A percentile compares a stretch with the other conserved stretches of the same genome.
These are phyloP conservation scores for Pyrenophora teres DNA, from an alignment of 2,329 filamentous ascomycete genomes.

Conservation along the genomic window DNA sequence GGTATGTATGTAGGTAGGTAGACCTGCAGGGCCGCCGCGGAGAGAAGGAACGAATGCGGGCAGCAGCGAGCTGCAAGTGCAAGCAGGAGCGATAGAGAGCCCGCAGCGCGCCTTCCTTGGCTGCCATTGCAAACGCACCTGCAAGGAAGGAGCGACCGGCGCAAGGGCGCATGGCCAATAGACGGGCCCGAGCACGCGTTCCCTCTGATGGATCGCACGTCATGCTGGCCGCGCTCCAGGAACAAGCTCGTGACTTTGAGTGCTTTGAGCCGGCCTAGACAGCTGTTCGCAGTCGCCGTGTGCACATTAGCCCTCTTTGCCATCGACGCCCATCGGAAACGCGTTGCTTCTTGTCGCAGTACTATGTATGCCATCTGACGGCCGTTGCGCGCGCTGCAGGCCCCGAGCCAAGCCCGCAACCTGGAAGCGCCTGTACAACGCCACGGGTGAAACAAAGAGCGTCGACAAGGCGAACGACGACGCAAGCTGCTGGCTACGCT, in stretches of 20 bases:
- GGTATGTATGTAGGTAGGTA: not conserved
- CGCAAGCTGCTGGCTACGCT: conserved; percentile 13
- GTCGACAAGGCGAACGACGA: conserved; percentile 8
- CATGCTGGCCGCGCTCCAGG: conserved; percentile 21
- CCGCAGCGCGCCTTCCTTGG: conserved; percentile 16
- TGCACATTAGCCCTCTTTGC: conserved; percentile 10
- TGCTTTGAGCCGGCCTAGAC: conserved; percentile 17
- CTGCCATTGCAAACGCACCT: conserved; percentile 15
- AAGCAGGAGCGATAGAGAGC: conserved; percentile 3
- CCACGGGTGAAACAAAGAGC: conserved; percentile 19
- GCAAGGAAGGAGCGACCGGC: conserved; percentile 37
- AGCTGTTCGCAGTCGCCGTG: conserved; percentile 26
- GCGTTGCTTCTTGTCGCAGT: conserved; percentile 10
- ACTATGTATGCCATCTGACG: not conserved
- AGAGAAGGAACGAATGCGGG: conserved; percentile 5
- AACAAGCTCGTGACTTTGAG: conserved; percentile 23
- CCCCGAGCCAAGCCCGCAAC: not conserved
- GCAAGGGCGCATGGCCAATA: conserved; percentile 31
- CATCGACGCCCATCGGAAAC: conserved; percentile 20
- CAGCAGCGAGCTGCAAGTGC: not conserved
- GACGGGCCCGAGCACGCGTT: conserved; percentile 21
- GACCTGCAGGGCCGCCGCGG: not conserved
- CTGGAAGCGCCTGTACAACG: conserved; percentile 15
- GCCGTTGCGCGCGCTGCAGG: conserved; percentile 3
- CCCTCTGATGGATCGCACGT: conserved; percentile 23